phyloP scores from a whole-genome alignment of 164 flowering plant genomes.

The Stephania japonica region DNA sequence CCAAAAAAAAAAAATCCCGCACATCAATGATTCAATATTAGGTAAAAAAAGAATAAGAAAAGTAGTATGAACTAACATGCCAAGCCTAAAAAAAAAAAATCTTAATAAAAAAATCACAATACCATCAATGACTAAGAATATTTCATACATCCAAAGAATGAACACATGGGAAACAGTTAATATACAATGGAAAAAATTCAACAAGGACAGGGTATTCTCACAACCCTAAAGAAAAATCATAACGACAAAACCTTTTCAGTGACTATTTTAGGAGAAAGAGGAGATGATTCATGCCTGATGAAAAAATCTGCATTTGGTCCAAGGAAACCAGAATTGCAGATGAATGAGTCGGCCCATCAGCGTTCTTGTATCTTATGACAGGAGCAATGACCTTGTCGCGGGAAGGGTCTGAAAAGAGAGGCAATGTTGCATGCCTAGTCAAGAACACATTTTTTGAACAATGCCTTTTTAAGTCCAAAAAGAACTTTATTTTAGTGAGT shows the following conservation, averaged over 20 bases:
- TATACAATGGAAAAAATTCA: not conserved
- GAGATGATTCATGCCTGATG: constrained; percentile 32
- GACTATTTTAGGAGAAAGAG: not conserved
- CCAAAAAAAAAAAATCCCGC: no score
- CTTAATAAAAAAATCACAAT: not conserved
- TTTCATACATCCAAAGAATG: not conserved
- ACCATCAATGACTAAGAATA: not conserved
- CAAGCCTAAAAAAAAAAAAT: not conserved
- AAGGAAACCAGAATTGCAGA: constrained; percentile 59
- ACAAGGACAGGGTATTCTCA: not conserved
- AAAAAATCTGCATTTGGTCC: constrained; percentile 55
- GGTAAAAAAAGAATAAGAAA: no score
- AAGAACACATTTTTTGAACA: not conserved
- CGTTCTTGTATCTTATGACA: constrained; percentile 40
- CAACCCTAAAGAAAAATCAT: not conserved
- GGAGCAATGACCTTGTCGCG: constrained; percentile 78
- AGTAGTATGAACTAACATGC: no score
- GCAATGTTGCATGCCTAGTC: constrained; percentile 6
- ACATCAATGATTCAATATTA: no score
- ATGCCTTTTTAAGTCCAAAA: not conserved
- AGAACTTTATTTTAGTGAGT: not conserved
- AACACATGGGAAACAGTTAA: not conserved
- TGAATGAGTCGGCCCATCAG: constrained; percentile 25
- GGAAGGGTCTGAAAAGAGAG: constrained; percentile 60
- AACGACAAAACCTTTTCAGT: not conserved